These are phyloP conservation scores for Mollisia scopiformis DNA, from an alignment of 2,329 filamentous ascomycete species.

Conservation along the genomic window DNA sequence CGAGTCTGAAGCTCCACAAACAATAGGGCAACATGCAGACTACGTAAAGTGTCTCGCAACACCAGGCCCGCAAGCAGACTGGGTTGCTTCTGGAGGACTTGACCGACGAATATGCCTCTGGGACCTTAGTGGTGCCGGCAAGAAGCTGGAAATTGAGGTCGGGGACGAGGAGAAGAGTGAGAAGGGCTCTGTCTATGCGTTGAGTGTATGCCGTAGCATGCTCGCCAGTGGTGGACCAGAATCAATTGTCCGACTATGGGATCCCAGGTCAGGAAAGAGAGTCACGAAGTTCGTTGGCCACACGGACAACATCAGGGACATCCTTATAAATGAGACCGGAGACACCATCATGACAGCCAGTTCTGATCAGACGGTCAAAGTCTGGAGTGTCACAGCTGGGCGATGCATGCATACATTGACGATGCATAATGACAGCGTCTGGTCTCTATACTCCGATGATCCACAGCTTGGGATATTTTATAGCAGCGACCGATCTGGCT, in stretches of 20 bases:
- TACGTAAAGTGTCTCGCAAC: slow-evolving; percentile 95
- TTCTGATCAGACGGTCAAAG: slow-evolving; percentile 95
- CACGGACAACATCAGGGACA: slow-evolving; percentile 90
- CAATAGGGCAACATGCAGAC: slow-evolving; percentile 91
- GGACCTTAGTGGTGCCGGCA: slow-evolving; percentile 87
- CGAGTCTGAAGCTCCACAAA: slow-evolving; percentile 67
- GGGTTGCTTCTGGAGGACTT: slow-evolving; percentile 92
- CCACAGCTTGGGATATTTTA: slow-evolving; percentile 89
- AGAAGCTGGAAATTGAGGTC: slow-evolving; percentile 85
- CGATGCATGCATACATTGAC: slow-evolving; percentile 97
- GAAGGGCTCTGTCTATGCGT: slow-evolving; percentile 94
- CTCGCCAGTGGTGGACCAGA: slow-evolving; percentile 93
- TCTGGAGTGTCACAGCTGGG: slow-evolving; percentile 95
- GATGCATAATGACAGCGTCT: slow-evolving; percentile 98
- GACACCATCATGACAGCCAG: slow-evolving; percentile 93
- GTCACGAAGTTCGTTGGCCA: slow-evolving; percentile 97
- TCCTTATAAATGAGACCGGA: slow-evolving; percentile 85
- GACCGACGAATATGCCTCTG: slow-evolving; percentile 92
- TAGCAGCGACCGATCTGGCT: slow-evolving; percentile 87
- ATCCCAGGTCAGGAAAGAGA: slow-evolving; percentile 82
- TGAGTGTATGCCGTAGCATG: slow-evolving; percentile 78
- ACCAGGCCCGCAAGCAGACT: slow-evolving; percentile 70
- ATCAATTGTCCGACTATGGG: slow-evolving; percentile 90
- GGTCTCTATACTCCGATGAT: slow-evolving; percentile 90
- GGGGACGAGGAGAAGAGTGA: slow-evolving; percentile 80